Conservation (phyloP, 345 rosid genomes). For the Camelina laxa region DNA sequence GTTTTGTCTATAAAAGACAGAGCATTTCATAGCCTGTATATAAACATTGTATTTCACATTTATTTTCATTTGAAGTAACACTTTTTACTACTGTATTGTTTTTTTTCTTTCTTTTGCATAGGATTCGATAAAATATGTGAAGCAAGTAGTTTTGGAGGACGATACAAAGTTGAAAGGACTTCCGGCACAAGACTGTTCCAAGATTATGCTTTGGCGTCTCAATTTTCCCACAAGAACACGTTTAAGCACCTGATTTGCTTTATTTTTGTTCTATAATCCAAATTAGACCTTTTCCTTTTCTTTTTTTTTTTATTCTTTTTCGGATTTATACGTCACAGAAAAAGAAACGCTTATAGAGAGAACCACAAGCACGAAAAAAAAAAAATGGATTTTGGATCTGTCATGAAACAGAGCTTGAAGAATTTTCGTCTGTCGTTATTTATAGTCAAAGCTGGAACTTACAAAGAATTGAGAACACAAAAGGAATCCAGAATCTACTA, state of each 20-base stretch:
- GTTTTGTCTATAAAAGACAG: not conserved
- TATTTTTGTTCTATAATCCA: conserved; percentile 17
- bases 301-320: not conserved
- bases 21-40: too few relatives aligned
- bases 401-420: not conserved
- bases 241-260: conserved; percentile 39
- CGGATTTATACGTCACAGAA: conserved; percentile 3
- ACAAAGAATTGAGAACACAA: not conserved
- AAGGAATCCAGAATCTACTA: not conserved
- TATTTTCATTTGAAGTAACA: not conserved
- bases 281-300: conserved; percentile 9
- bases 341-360: not conserved
- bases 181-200: conserved; percentile 75
- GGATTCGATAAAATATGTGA: conserved; percentile 88
- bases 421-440: not conserved
- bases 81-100: conserved; percentile 7
- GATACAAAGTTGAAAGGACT: conserved; percentile 80
- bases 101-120: conserved; percentile 20
- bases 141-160: conserved; percentile 78
- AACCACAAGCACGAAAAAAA: not conserved
- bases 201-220: conserved; percentile 87
- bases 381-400: not conserved
- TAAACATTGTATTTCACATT: not conserved
- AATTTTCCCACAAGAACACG: conserved; percentile 42
- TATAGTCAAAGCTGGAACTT: not conserved